A percentile compares a stretch with the other conserved stretches of the same genome.
Conservation (phyloP, 2,329 filamentous ascomycete species). For the Colletotrichum paranaense region DNA sequence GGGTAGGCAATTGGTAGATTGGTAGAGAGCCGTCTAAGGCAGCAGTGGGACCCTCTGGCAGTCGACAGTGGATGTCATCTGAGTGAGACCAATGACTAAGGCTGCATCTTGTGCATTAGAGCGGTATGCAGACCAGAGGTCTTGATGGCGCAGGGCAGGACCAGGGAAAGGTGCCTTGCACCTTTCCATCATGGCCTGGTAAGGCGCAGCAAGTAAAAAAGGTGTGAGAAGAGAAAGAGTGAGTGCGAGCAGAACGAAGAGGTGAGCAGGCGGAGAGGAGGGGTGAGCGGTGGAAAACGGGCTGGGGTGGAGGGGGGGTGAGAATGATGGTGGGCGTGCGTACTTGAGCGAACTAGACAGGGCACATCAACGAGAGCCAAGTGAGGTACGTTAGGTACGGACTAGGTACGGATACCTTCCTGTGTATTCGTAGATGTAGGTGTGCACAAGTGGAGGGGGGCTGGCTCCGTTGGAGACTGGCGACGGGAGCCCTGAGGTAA, state of each 20-base stretch:
- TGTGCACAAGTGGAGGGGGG: neutral
- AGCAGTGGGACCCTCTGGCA: slow-evolving; percentile 32
- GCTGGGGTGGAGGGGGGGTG: slow-evolving; percentile 37
- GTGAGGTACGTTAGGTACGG: slow-evolving; percentile 20
- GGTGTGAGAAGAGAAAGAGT: slow-evolving; percentile 26
- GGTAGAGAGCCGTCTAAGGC: slow-evolving; percentile 25
- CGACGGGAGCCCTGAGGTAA: neutral
- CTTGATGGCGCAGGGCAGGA: slow-evolving; percentile 38
- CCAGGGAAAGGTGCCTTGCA: slow-evolving; percentile 40
- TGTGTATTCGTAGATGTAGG: slow-evolving; percentile 7
- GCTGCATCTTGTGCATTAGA: slow-evolving; percentile 40
- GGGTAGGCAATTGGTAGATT: slow-evolving; percentile 40
- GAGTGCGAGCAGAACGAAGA: slow-evolving; percentile 10
- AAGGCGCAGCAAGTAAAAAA: slow-evolving; percentile 30
- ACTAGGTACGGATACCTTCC: no score
- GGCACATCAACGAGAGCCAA: neutral
- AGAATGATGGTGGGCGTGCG: slow-evolving; percentile 20
- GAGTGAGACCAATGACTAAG: slow-evolving; percentile 38
- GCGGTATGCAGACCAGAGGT: slow-evolving; percentile 34
- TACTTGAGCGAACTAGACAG: neutral
- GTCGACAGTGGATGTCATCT: slow-evolving; percentile 34
- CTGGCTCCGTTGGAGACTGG: neutral
- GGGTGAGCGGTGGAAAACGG: slow-evolving; percentile 40
- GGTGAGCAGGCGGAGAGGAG: slow-evolving; percentile 25
- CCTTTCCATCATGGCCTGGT: slow-evolving; percentile 27